Evolutionary conservation across 805 yeast species (phyloP), one percentile per base, ranked within the genome.

Genomic region (Yarrowia bubula): DNA sequence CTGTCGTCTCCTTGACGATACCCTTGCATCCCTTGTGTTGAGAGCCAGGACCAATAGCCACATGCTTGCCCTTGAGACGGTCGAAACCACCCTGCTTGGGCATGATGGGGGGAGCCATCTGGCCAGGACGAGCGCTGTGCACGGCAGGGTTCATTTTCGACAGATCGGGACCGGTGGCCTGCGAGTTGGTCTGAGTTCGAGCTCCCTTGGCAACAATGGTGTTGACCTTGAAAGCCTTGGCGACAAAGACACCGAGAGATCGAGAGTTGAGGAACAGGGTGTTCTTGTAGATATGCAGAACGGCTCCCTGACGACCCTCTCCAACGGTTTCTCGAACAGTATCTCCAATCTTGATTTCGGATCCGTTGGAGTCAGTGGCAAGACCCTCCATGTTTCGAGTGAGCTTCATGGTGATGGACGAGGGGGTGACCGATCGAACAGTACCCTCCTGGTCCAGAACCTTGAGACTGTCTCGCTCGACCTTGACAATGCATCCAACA

Each of bases 1-100:
- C 99, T 71, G 91, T 95, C 9, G 97, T 91, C 74, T 95, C 98
- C 70, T 89, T 88, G 47, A 95, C 90, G 69, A 90, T 89, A 74
- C 99, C 99, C 78, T 88, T 86, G 70, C 91, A 85, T 51, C 99
- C 98, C 78, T 95, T 95, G 75, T 93, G 91, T 55, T 85, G 86
- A 35, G 96, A 95, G n/a, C 97, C 91, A 72, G 89, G 86, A 42
- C 90, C 84, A 57, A 95, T 89, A 69, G 91, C 85, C 22, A 95
- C 97, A 66, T 88, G 88, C 73, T 90, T 91, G 70, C 90, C 89
- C 41, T 95, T 73, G 33, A 96, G 85, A 55, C 84, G 84, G 75
- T 91, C 97, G 69, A 96, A 85, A 8, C 96, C 97, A 64, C 86
- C 84, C 32, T 83, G 81, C 4, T 86, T 80, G 17, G 80, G 79